Conservation (phyloP, 2,329 filamentous ascomycete genomes). For the Verticillium albo-atrum region DNA sequence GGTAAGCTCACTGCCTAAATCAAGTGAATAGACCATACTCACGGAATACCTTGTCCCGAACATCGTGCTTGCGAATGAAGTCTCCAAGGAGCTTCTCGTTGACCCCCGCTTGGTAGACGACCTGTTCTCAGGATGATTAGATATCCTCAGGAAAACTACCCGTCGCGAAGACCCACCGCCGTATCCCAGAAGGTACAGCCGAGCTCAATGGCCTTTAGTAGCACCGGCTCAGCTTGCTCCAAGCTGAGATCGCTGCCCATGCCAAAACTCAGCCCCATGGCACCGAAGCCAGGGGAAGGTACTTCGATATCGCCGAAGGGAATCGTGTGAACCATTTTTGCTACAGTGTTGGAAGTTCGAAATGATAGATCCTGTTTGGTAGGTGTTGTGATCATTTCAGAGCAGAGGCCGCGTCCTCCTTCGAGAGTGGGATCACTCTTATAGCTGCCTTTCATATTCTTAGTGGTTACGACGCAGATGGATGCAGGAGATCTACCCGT, state of each 20-base stretch:
- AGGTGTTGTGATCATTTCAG: too few species aligned
- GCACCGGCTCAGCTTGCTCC: conserved; percentile 42
- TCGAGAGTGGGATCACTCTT: too few species aligned
- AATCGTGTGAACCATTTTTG: conserved; percentile 34
- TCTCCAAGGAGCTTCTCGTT: conserved; percentile 46
- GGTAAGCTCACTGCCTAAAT: neutral
- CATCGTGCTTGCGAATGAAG: conserved; percentile 44
- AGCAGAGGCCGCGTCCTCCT: too few species aligned
- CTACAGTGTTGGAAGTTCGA: too few species aligned
- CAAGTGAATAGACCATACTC: conserved; percentile 8
- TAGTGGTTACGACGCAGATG: too few species aligned
- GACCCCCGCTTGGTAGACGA: conserved; percentile 38
- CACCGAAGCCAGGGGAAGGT: conserved; percentile 39
- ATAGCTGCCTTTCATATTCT: too few species aligned
- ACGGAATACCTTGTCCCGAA: conserved; percentile 44
- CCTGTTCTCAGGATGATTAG: conserved; percentile 22
- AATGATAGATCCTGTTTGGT: too few species aligned
- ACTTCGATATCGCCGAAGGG: conserved; percentile 32
- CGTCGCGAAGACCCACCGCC: conserved; percentile 24
- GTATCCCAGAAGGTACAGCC: conserved; percentile 42
- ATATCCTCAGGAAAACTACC: neutral
- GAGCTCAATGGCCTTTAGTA: conserved; percentile 41
- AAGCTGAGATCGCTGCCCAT: conserved; percentile 34
- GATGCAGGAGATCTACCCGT: too few species aligned
- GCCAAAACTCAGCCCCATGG: conserved; percentile 42